Conservation (phyloP, 352 stramenopile genomes). For the Phytopythium aichiense region DNA sequence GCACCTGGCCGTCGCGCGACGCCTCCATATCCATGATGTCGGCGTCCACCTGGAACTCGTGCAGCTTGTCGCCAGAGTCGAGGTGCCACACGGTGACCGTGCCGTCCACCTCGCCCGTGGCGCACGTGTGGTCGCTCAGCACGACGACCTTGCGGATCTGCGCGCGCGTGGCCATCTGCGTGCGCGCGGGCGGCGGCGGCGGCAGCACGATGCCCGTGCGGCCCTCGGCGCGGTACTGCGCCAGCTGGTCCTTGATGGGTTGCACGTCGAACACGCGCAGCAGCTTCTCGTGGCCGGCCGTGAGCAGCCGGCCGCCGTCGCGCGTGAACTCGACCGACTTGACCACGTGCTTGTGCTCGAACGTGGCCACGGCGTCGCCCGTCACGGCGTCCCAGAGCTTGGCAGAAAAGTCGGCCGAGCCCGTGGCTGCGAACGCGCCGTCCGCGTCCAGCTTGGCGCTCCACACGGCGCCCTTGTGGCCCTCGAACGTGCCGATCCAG, state of each 20-base stretch:
- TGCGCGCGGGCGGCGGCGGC: conserved; percentile 32
- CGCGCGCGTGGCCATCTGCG: conserved; percentile 52
- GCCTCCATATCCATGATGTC: conserved; percentile 86
- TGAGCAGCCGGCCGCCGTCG: conserved; percentile 85
- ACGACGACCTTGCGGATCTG: conserved; percentile 83
- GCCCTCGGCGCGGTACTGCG: conserved; percentile 48
- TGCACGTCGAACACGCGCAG: conserved; percentile 90
- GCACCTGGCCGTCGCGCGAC: conserved; percentile 49
- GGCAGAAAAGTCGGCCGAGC: conserved; percentile 93
- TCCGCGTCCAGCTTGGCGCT: conserved; percentile 86
- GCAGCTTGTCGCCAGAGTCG: conserved; percentile 32
- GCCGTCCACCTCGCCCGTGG: conserved; percentile 73
- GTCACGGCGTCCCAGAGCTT: conserved; percentile 97
- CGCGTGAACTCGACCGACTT: conserved; percentile 94
- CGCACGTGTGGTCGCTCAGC: conserved; percentile 39
- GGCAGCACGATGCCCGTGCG: conserved; percentile 60
- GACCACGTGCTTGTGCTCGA: conserved; percentile 96
- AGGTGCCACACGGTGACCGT: conserved; percentile 70
- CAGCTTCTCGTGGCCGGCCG: conserved; percentile 93
- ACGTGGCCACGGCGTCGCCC: conserved; percentile 89
- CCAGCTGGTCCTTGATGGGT: conserved; percentile 55
- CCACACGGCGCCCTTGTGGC: conserved; percentile 96
- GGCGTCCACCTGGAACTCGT: conserved; percentile 59
- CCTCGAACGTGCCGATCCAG: conserved; percentile 97
- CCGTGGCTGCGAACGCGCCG: conserved; percentile 85